Evolutionary conservation across 352 stramenopile species (phyloP), one percentile per base, ranked within the genome.

Genomic region (Phytophthora colocasiae): DNA sequence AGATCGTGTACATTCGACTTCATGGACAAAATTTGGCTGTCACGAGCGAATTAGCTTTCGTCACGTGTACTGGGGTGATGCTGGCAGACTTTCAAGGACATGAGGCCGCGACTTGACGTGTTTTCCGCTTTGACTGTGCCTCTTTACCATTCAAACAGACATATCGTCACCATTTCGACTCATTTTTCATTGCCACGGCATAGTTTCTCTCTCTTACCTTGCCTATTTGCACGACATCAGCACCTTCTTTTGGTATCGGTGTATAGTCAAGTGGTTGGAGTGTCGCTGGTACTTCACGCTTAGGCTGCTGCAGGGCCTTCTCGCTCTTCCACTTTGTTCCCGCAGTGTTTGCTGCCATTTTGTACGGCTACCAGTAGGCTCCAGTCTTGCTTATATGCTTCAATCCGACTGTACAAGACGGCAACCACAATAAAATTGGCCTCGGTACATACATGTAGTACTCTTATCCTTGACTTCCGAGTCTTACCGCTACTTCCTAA

Each of bases 191-290:
- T 56, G 26, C 31, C 8, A 39, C 22, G 19, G 36, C 4, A 19
- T 12, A 7, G 64, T 24, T 19, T 51, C 36, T 11, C 22, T 22
- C 22, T 22, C 22, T 19, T 45, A 83, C 80, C 79, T 92, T 90
- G 65, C 63, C 75, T 45, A 88, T 52, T 56, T 88, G 81, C 14
- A 91, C 64, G 17, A 75, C 15, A n/a, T 81, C 70, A 19, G 87
- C 76, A 53, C 74, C 79, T 62, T 89, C 79, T 40, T 86, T 90
- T 6, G 63, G 69, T 48, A 69, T 89, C 6, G 82, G 82, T 6
- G 83, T 91, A 58, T 90, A 79, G 14, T 82, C 82, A 24, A 93
- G 84, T 45, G 84, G 81, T 58, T 91, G 74, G 6, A 92, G 74
- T 11, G 69, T 75, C 1, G 79, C 54, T 11, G 75, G 82, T 27